A percentile compares a stretch with the other conserved stretches of the same genome.
Conservation (phyloP, 306 rosid species). For the Vicia sativa region DNA sequence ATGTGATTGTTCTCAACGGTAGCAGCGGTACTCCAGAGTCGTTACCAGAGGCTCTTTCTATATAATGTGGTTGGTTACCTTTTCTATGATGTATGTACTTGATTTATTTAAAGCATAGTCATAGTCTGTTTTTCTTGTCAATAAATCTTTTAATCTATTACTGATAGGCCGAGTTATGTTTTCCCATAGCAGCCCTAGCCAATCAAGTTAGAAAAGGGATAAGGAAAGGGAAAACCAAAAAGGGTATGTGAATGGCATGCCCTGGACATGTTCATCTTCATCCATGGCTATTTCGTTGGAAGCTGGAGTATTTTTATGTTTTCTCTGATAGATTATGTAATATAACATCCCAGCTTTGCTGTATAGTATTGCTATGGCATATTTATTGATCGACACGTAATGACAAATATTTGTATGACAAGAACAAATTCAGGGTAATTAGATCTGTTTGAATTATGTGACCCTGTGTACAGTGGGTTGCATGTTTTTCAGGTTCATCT, state of each 20-base stretch:
- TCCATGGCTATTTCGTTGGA: slow-evolving; percentile 10
- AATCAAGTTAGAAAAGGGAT: slow-evolving; percentile 17
- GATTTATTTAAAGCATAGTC: slow-evolving; percentile 35
- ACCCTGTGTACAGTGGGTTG: not conserved
- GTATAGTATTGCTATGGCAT: slow-evolving; percentile 6
- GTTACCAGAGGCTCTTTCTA: slow-evolving; percentile 64
- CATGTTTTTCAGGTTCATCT: not conserved
- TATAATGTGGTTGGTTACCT: slow-evolving; percentile 48
- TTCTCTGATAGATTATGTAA: not conserved
- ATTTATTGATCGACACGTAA: slow-evolving; percentile 12
- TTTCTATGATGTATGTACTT: slow-evolving; percentile 41
- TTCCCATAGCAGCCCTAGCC: slow-evolving; percentile 34
- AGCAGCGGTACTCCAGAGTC: slow-evolving; percentile 74
- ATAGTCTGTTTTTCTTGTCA: slow-evolving; percentile 48
- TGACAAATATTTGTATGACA: slow-evolving; percentile 6
- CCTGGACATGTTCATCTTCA: slow-evolving; percentile 2
- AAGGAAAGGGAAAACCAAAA: not conserved
- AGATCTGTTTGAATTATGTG: not conserved
- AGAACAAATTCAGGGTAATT: not conserved
- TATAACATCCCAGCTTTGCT: slow-evolving; percentile 39
- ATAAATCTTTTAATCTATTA: slow-evolving; percentile 39
- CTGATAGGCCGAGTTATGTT: slow-evolving; percentile 27
- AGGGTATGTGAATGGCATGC: not conserved
- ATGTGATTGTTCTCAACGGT: slow-evolving; percentile 88
- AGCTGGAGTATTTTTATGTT: slow-evolving; percentile 4